Evolutionary conservation across 768 basidiomycete genomes (phyloP), one percentile per base, ranked within the genome.

Genomic region (Tylopilus sp.): DNA sequence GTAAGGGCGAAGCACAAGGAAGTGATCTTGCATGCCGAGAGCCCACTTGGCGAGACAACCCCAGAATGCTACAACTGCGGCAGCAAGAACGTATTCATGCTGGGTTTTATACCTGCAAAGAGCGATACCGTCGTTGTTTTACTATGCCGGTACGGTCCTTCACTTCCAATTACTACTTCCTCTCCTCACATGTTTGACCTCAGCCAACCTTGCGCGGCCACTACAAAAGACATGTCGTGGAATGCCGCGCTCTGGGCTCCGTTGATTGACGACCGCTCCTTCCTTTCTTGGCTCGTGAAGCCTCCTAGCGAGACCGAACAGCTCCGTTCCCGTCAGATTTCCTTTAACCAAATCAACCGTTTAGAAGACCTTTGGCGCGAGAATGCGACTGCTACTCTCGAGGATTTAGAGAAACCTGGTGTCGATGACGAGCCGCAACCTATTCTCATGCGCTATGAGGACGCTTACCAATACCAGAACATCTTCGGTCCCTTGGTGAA

Each of bases 41-140:
- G 89, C 52, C 92, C 95, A 2, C 77, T 99, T 3, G 97, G 97
- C 2, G 97, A 98, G 72, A 98, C 97, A 1, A 90, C 91, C 0
- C 97, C 97, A 0, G 97, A 99, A 73, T 99, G 97, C 69, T 99
- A 99, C 76, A 95, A 94, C 64, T 99, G 97, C 65, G 97, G 97
- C 15, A 95, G 91, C 75, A 98, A 97, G 73, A 99, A 99, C 64
- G 97, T 98, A 12, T 99, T 99, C 66, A 94, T 98, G 90, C 81
- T 99, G 17, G 97, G 97, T 4, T 99, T 99, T 64, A 99, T 99
- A 62, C 97, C 97, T 3, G 97, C 97, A 18, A 99, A 99, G 75
- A 92, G 91, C 64, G 97, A 99, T 64, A 98, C 97, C 5, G 97
- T 99, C 35, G 97, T 99, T 31, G 95, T 99, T 30, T 77, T 99